Percentiles rank a stretch among this genome's conserved stretches.
These are phyloP conservation scores for Aspergillus floridensis DNA, from an alignment of 2,329 filamentous ascomycete species.

Conservation along the genomic window DNA sequence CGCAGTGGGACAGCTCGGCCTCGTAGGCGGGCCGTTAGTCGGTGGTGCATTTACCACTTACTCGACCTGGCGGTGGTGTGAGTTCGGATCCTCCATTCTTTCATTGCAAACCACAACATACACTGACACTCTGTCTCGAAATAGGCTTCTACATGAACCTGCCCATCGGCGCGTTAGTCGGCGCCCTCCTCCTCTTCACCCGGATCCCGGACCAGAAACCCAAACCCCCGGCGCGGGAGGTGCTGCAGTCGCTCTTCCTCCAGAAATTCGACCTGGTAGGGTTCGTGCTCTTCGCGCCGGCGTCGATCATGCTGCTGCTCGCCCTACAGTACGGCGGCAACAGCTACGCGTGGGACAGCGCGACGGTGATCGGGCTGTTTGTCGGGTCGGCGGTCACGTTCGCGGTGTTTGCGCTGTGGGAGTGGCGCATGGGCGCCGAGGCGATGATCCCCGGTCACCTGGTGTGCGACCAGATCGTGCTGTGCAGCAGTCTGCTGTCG, in stretches of 20 bases:
- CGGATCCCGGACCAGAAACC: slow-evolving; percentile 11
- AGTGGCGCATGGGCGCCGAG: slow-evolving; percentile 10
- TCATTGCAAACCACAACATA: slow-evolving; percentile 28
- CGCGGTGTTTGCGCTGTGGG: slow-evolving; percentile 14
- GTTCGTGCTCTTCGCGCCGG: slow-evolving; percentile 51
- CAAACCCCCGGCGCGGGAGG: not conserved
- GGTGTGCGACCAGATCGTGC: slow-evolving; percentile 11
- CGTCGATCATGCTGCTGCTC: slow-evolving; percentile 54
- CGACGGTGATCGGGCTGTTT: slow-evolving; percentile 44
- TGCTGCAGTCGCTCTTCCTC: slow-evolving; percentile 11
- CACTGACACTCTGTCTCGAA: slow-evolving; percentile 6
- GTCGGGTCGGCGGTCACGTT: slow-evolving; percentile 17
- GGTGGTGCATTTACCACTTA: slow-evolving; percentile 43
- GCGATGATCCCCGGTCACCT: slow-evolving; percentile 17
- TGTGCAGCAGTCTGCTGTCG: slow-evolving; percentile 29
- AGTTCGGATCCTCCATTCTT: not conserved
- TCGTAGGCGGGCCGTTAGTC: slow-evolving; percentile 36
- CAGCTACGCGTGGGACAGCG: slow-evolving; percentile 50
- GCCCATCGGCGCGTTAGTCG: slow-evolving; percentile 39
- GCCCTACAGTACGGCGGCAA: slow-evolving; percentile 59
- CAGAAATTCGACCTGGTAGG: slow-evolving; percentile 51
- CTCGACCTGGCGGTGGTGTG: slow-evolving; percentile 26
- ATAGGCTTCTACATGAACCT: slow-evolving; percentile 53
- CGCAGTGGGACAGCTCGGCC: not conserved
- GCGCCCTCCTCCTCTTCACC: slow-evolving; percentile 25